phyloP scores from a whole-genome alignment of 257 asterid species.

The Solanum bulbocastanum region DNA sequence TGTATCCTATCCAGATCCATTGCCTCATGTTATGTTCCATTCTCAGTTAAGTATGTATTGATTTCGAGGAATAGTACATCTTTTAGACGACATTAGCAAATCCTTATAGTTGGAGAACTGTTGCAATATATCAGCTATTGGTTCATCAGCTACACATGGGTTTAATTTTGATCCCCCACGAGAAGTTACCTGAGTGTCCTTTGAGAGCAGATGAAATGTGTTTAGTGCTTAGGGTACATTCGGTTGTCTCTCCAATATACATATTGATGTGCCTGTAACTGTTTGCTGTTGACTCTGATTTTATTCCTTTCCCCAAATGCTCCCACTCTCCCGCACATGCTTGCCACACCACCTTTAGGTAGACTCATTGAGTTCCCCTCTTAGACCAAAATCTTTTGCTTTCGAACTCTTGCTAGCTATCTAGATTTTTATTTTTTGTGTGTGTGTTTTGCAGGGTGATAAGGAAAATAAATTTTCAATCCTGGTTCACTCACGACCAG shows the following conservation, averaged over 20 bases:
- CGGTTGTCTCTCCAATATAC: not conserved
- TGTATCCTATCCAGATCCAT: not conserved
- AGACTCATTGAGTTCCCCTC: not conserved
- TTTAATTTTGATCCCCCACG: not conserved
- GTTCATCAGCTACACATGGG: not conserved
- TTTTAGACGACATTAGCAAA: not conserved
- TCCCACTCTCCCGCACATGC: not conserved
- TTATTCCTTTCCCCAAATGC: not conserved
- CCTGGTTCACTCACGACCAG: constrained; percentile 91
- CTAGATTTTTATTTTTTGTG: not conserved
- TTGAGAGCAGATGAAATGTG: not conserved
- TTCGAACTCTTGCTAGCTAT: not conserved
- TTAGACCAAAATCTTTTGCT: not conserved
- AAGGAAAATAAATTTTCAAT: constrained; percentile 62
- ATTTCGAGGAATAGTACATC: not conserved
- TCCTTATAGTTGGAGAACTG: not conserved
- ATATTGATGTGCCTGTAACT: not conserved
- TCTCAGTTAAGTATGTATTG: not conserved
- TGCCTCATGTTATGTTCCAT: not conserved
- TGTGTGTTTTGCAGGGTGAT: constrained; percentile 63
- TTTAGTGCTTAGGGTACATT: not conserved
- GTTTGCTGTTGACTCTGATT: not conserved
- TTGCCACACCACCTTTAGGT: not conserved
- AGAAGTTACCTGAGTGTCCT: not conserved
- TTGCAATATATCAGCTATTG: not conserved